A percentile compares a stretch with the other conserved stretches of the same genome.
phyloP scores from a whole-genome alignment of 257 asterid species.

The Nicotiana noctiflora region DNA sequence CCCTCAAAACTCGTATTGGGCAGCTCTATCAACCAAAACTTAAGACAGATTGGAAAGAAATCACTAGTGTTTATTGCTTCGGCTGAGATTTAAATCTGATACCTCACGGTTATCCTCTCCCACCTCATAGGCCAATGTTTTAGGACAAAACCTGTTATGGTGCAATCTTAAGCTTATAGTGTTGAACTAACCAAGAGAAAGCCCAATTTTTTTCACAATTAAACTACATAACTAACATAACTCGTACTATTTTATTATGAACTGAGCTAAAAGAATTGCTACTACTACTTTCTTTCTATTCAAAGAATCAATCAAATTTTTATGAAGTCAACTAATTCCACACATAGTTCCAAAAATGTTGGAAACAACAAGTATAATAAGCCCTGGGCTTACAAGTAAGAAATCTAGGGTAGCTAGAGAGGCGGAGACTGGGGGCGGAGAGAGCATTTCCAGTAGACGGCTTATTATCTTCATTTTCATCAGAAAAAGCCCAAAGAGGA shows the following conservation, averaged over 20 bases:
- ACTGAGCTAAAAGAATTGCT: not conserved
- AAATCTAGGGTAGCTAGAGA: constrained; percentile 40
- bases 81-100: too few relatives aligned
- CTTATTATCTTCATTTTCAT: constrained; percentile 35
- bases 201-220: not conserved
- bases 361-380: not conserved
- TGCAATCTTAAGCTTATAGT: not conserved
- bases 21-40: too few relatives aligned
- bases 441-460: constrained; percentile 2
- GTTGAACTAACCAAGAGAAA: not conserved
- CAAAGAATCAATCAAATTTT: not conserved
- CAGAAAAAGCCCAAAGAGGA: constrained; percentile 78
- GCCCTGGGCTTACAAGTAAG: constrained; percentile 36
- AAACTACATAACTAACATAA: not conserved
- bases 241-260: not conserved
- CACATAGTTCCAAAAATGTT: constrained; percentile 2
- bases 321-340: constrained; percentile 7
- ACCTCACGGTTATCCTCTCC: too few relatives aligned
- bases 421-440: constrained; percentile 31
- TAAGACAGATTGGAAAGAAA: too few relatives aligned
- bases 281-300: not conserved
- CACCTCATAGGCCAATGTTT: not conserved
- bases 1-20: too few relatives aligned
- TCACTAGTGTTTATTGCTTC: too few relatives aligned
- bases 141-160: not conserved